Evolutionary conservation across 1,284 basidiomycete genomes (phyloP).

Genomic region (Puccinia sorghi): DNA sequence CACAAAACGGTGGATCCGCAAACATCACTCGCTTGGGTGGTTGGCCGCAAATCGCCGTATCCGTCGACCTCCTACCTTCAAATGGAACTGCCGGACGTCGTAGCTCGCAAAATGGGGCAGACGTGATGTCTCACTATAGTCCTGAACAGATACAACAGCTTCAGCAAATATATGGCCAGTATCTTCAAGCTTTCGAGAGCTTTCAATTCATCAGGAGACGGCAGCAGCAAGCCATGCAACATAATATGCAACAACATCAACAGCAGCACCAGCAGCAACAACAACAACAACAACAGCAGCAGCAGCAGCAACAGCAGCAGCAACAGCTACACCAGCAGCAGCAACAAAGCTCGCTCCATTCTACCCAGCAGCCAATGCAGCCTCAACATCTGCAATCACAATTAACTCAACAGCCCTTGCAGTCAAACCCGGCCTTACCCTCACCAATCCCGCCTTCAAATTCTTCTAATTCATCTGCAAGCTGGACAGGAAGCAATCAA

Average conservation of each 20-base stretch:
- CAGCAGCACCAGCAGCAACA: slow-evolving; percentile 32
- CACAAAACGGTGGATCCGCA: slow-evolving; percentile 16
- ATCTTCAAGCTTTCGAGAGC: slow-evolving; percentile 33
- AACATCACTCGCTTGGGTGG: background rate
- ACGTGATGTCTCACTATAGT: slow-evolving; percentile 1
- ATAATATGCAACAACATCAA: slow-evolving; percentile 28
- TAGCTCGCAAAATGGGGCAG: slow-evolving; percentile 11
- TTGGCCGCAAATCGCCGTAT: slow-evolving; percentile 32
- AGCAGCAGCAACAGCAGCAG: slow-evolving; percentile 12
- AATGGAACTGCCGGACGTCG: background rate
- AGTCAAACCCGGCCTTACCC: slow-evolving; percentile 3
- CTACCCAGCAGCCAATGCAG: slow-evolving; percentile 4
- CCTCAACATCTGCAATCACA: slow-evolving; percentile 4
- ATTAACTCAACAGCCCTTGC: slow-evolving; percentile 11
- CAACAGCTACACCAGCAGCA: background rate
- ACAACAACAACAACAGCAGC: slow-evolving; percentile 29
- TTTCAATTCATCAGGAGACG: slow-evolving; percentile 13
- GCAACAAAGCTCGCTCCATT: slow-evolving; percentile 12
- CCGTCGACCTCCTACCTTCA: slow-evolving; percentile 30
- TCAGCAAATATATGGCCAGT: slow-evolving; percentile 38
- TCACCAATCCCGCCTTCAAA: background rate
- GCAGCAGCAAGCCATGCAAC: slow-evolving; percentile 36
- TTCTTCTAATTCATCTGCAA: slow-evolving; percentile 17
- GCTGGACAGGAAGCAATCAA: slow-evolving; percentile 9
- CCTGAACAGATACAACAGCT: slow-evolving; percentile 43